Evolutionary conservation across 768 basidiomycete species (phyloP).

Genomic region (Lentinula detonsa): DNA sequence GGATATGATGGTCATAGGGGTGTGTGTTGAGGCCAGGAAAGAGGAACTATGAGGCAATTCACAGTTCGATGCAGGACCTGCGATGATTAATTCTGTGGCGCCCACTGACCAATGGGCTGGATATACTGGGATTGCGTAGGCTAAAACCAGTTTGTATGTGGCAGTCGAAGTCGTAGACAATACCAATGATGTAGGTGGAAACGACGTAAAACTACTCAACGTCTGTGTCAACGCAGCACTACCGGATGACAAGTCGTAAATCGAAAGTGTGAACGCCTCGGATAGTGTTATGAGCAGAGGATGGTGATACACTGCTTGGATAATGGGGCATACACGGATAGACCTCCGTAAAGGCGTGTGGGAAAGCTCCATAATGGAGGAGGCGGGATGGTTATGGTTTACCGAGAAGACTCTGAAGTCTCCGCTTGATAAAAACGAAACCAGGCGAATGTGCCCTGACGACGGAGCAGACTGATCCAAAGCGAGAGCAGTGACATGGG

Average conservation of each 20-base stretch:
- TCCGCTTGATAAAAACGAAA: conserved; percentile 61
- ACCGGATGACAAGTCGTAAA: conserved; percentile 64
- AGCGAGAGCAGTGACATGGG: conserved; percentile 56
- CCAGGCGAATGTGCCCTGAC: conserved; percentile 39
- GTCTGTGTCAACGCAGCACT: conserved; percentile 55
- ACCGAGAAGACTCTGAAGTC: conserved; percentile 58
- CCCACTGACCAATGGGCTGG: conserved; percentile 78
- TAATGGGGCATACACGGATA: conserved; percentile 39
- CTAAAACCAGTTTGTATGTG: conserved; percentile 68
- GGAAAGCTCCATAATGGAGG: conserved; percentile 36
- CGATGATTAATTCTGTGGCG: conserved; percentile 70
- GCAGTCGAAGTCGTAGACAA: conserved; percentile 53
- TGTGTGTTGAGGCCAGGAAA: conserved; percentile 11
- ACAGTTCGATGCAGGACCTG: conserved; percentile 18
- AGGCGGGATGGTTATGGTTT: conserved; percentile 35
- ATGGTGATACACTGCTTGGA: conserved; percentile 71
- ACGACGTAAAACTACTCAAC: conserved; percentile 70
- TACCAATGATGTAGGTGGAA: conserved; percentile 77
- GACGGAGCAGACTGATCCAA: conserved; percentile 68
- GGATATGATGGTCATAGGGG: conserved; percentile 42
- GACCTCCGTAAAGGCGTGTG: conserved; percentile 40
- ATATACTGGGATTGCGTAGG: conserved; percentile 73
- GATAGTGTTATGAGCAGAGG: conserved; percentile 73
- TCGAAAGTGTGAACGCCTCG: conserved; percentile 54
- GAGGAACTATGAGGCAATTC: conserved; percentile 14